phyloP scores from a whole-genome alignment of 371 early-diverging fungal genomes.

The Mortierella sp. region DNA sequence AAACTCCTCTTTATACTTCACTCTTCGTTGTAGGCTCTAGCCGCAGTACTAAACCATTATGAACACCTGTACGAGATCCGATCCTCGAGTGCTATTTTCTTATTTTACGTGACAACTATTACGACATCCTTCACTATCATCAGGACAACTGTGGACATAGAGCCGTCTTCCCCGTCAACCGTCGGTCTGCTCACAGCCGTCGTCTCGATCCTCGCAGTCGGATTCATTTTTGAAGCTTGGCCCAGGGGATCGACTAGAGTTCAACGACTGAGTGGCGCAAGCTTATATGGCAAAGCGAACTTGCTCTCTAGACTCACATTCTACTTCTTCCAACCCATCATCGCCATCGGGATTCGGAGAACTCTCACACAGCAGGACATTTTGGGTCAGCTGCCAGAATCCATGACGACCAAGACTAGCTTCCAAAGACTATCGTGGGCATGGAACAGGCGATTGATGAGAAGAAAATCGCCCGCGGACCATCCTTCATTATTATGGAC shows the following conservation, averaged over 20 bases:
- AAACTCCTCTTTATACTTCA: not conserved
- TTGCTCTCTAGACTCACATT: conserved; percentile 22
- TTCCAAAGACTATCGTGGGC: conserved; percentile 1
- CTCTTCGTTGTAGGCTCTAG: conserved; percentile 9
- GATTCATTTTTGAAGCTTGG: conserved; percentile 38
- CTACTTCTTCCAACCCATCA: conserved; percentile 12
- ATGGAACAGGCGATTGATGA: conserved; percentile 18
- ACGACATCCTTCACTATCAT: conserved; percentile 2
- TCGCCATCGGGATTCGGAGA: conserved; percentile 16
- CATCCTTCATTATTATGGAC: conserved; percentile 26
- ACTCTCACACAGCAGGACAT: conserved; percentile 7
- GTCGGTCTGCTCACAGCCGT: not conserved
- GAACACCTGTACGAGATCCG: conserved; percentile 41
- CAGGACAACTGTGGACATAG: conserved; percentile 7
- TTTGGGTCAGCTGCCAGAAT: conserved; percentile 13
- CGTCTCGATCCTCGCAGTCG: not conserved
- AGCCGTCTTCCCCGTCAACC: not conserved
- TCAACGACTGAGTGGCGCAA: conserved; percentile 16
- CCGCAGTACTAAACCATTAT: conserved; percentile 17
- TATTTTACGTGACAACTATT: conserved; percentile 16
- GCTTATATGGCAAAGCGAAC: conserved; percentile 27
- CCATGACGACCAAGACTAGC: conserved; percentile 4
- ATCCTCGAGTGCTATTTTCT: conserved; percentile 28
- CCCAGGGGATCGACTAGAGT: conserved; percentile 29
- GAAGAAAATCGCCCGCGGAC: not conserved